Conservation (phyloP, 306 rosid genomes). For the Trichosanthes cucumerina region DNA sequence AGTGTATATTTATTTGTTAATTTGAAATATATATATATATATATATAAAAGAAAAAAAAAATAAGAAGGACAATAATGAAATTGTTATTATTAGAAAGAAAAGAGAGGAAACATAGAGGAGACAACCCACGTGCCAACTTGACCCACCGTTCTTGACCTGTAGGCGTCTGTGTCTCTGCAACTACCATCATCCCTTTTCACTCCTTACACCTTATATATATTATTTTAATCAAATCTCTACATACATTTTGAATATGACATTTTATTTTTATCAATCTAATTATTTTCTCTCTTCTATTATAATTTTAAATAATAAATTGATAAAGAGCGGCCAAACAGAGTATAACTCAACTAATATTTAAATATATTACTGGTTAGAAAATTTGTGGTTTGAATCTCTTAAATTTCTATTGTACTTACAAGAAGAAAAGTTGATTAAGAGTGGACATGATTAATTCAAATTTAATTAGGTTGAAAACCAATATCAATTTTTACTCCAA, state of each 20-base stretch:
- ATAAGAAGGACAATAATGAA: slow-evolving; percentile 4
- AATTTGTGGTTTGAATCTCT: too few relatives aligned
- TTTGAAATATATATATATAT: background rate
- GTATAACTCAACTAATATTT: too few relatives aligned
- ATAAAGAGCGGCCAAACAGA: too few relatives aligned
- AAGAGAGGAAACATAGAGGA: background rate
- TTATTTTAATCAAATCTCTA: background rate
- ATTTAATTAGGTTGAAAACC: too few relatives aligned
- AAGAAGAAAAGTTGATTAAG: background rate
- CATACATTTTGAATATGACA: background rate
- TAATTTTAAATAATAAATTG: background rate
- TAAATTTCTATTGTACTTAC: too few relatives aligned
- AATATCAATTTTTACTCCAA: too few relatives aligned
- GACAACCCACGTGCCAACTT: slow-evolving; percentile 8
- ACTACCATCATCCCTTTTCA: background rate
- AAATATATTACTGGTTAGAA: too few relatives aligned
- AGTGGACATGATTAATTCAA: too few relatives aligned
- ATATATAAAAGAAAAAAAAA: too few relatives aligned
- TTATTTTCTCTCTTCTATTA: background rate
- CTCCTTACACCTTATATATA: background rate
- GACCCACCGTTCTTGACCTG: slow-evolving; percentile 1
- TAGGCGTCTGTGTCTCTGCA: slow-evolving; percentile 6
- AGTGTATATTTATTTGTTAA: background rate
- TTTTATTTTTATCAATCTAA: background rate
- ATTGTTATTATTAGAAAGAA: background rate